These are phyloP conservation scores for Capsicum rhomboideum DNA, from an alignment of 257 asterid genomes.

Conservation along the genomic window DNA sequence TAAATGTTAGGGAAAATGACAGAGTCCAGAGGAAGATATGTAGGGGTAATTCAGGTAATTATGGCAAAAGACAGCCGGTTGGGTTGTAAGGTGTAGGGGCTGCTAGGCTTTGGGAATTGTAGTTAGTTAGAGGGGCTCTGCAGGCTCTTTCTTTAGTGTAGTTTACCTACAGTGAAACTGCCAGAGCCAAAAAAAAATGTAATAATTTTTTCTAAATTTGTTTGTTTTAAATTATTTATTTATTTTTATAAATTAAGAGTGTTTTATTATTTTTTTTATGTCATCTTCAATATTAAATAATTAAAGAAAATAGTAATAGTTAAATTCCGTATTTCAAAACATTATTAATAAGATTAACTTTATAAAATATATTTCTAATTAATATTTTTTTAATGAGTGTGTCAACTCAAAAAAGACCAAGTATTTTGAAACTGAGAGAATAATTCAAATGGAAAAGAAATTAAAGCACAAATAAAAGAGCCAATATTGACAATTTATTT, in stretches of 20 bases:
- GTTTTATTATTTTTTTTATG: too few relatives aligned
- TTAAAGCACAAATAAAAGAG: background rate
- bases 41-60: slow-evolving; percentile 44
- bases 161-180: background rate
- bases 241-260: too few relatives aligned
- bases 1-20: slow-evolving; percentile 5
- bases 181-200: background rate
- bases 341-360: too few relatives aligned
- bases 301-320: background rate
- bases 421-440: too few relatives aligned
- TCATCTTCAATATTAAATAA: too few relatives aligned
- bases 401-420: too few relatives aligned
- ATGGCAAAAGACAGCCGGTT: slow-evolving; percentile 43
- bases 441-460: too few relatives aligned
- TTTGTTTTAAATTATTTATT: too few relatives aligned
- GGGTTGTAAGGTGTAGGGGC: slow-evolving; percentile 50
- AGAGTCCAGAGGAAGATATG: background rate
- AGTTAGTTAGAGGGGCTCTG: slow-evolving; percentile 9
- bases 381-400: too few relatives aligned
- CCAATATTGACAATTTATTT: background rate
- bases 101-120: slow-evolving; percentile 75
- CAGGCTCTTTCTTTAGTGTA: background rate
- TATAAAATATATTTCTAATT: too few relatives aligned
- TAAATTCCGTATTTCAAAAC: too few relatives aligned
- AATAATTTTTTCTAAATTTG: too few relatives aligned